phyloP scores from a whole-genome alignment of 306 rosid genomes.

The Rosa chinensis region DNA sequence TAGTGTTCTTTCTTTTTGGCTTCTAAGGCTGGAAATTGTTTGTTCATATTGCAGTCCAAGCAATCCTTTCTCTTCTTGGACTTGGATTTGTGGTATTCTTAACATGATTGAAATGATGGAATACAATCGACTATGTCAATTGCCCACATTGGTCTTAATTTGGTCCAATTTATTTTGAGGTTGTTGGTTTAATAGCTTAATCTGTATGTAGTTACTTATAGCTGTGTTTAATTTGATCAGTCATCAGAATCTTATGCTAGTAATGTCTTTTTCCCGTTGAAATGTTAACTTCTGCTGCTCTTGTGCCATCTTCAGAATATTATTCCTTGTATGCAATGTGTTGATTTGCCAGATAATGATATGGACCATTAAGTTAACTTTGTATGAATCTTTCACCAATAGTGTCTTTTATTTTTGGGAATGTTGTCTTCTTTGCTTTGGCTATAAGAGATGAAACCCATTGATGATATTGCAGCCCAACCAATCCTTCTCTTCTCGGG shows the following conservation, averaged over 20 bases:
- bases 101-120: background rate
- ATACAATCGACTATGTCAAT: background rate
- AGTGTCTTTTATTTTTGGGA: background rate
- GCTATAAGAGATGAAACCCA: slow-evolving; percentile 11
- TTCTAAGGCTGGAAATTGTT: too few species aligned
- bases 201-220: too few species aligned
- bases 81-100: background rate
- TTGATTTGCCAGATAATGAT: background rate
- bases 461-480: slow-evolving; percentile 59
- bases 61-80: background rate
- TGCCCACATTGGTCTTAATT: background rate
- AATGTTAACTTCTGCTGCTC: background rate
- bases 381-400: background rate
- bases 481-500: slow-evolving; percentile 62
- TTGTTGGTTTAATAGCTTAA: background rate
- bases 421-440: background rate
- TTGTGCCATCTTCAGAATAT: background rate
- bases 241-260: background rate
- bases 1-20: too few species aligned
- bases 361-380: background rate
- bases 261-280: background rate
- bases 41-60: background rate
- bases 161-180: background rate
- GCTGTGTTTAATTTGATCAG: background rate
- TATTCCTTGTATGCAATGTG: background rate